These are phyloP conservation scores for Corniculantispora saksenae DNA, from an alignment of 2,329 filamentous ascomycete species.

Conservation along the genomic window DNA sequence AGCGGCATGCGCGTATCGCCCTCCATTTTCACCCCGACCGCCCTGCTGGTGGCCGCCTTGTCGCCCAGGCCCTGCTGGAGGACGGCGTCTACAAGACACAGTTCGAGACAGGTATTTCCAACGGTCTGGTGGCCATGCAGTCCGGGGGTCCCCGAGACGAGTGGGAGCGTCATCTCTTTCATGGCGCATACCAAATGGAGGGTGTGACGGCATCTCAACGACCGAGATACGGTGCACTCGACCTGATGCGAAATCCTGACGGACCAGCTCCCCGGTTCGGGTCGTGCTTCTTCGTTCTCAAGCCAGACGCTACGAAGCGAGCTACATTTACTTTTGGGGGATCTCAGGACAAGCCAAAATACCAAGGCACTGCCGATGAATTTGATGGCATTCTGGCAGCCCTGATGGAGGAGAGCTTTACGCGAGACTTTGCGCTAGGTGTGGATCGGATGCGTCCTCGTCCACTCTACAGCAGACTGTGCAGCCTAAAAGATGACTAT, in stretches of 20 bases:
- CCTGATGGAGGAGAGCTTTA: slow-evolving; percentile 25
- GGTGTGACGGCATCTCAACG: slow-evolving; percentile 11
- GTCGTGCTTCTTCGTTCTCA: slow-evolving; percentile 25
- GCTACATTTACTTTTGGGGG: slow-evolving; percentile 26
- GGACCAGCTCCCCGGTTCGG: slow-evolving; percentile 25
- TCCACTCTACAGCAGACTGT: neutral
- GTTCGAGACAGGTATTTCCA: slow-evolving; percentile 26
- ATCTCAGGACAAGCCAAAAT: slow-evolving; percentile 22
- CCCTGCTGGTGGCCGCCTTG: slow-evolving; percentile 19
- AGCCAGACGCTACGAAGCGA: slow-evolving; percentile 17
- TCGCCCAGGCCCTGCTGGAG: slow-evolving; percentile 19
- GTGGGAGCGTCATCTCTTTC: slow-evolving; percentile 16
- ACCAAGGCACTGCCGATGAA: slow-evolving; percentile 22
- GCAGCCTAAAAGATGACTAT: neutral
- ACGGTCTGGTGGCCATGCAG: slow-evolving; percentile 22
- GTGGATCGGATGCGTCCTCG: slow-evolving; percentile 19
- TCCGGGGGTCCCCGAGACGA: slow-evolving; percentile 21
- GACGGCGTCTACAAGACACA: slow-evolving; percentile 24
- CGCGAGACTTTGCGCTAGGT: slow-evolving; percentile 23
- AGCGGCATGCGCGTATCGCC: slow-evolving; percentile 20
- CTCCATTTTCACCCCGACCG: slow-evolving; percentile 27
- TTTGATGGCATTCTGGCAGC: slow-evolving; percentile 23
- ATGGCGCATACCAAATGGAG: slow-evolving; percentile 1
- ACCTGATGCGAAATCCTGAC: slow-evolving; percentile 23
- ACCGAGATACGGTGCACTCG: slow-evolving; percentile 26